These are phyloP conservation scores for Rhododendron kiyosumense DNA, from an alignment of 148 eudicot species.

Conservation along the genomic window DNA sequence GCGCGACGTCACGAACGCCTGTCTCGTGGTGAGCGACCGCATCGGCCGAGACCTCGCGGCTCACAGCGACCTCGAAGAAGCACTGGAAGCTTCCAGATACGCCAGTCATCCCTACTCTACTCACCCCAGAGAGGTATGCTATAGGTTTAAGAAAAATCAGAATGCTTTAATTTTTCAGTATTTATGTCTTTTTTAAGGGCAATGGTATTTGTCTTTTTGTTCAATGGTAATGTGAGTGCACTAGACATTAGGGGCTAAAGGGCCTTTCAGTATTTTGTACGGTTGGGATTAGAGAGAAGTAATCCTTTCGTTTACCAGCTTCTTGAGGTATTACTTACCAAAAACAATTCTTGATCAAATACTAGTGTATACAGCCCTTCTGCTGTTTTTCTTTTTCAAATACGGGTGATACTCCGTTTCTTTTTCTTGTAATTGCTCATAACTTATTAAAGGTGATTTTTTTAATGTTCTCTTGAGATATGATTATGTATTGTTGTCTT, in stretches of 20 bases:
- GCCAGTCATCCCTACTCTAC: constrained; percentile 81
- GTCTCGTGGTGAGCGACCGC: constrained; percentile 76
- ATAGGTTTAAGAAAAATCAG: background rate
- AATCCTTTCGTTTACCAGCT: background rate
- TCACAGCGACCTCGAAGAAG: constrained; percentile 77
- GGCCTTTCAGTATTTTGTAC: background rate
- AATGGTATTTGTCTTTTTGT: background rate
- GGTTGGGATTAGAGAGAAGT: background rate
- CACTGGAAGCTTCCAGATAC: constrained; percentile 86
- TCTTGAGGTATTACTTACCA: background rate
- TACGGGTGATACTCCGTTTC: background rate
- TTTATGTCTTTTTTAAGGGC: background rate
- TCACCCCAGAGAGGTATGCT: constrained; percentile 78
- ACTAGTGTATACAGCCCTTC: background rate
- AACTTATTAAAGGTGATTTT: background rate
- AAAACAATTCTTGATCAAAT: background rate
- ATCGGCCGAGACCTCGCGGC: constrained; percentile 60
- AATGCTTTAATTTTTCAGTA: background rate
- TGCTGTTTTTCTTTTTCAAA: background rate
- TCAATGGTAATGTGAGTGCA: background rate
- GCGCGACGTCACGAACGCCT: constrained; percentile 84
- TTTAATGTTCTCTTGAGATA: background rate
- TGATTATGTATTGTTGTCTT: background rate
- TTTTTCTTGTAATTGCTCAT: background rate
- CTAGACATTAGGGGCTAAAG: background rate